Percentiles rank a stretch among this genome's conserved stretches.
Evolutionary conservation across 257 asterid species (phyloP).

Genomic region (Phtheirospermum japonicum): DNA sequence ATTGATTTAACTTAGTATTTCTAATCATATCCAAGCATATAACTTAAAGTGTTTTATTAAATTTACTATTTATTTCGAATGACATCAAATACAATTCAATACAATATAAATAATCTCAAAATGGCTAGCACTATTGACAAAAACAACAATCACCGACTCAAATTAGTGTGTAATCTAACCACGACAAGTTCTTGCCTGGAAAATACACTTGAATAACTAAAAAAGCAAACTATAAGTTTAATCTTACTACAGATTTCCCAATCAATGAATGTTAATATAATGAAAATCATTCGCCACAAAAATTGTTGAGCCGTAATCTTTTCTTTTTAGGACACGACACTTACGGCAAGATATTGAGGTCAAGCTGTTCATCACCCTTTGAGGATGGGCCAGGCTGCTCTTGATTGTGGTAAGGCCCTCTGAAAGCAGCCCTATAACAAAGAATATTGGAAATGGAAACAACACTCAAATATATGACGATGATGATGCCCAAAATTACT

Average conservation of each 20-base stretch:
- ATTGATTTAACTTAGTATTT: too few relatives aligned
- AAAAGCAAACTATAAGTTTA: neutral
- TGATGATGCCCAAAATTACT: neutral
- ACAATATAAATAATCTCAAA: too few relatives aligned
- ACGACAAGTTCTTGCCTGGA: too few relatives aligned
- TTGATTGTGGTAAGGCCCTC: constrained; percentile 63
- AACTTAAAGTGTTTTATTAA: too few relatives aligned
- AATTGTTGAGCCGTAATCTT: too few relatives aligned
- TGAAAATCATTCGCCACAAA: too few relatives aligned
- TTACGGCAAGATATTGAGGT: constrained; percentile 45
- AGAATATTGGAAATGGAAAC: neutral
- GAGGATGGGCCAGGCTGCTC: constrained; percentile 42
- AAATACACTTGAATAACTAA: constrained; percentile 13
- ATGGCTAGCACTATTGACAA: too few relatives aligned
- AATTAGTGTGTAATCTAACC: too few relatives aligned
- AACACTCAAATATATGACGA: neutral
- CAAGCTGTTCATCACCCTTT: constrained; percentile 52
- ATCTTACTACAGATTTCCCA: constrained; percentile 10
- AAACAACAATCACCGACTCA: too few relatives aligned
- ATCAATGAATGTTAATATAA: constrained; percentile 5
- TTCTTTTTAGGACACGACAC: neutral
- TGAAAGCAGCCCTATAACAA: constrained; percentile 48
- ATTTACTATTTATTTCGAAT: too few relatives aligned
- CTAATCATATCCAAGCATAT: too few relatives aligned
- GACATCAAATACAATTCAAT: too few relatives aligned